phyloP scores from a whole-genome alignment of 2,329 filamentous ascomycete genomes.

The Mollisia scopiformis region DNA sequence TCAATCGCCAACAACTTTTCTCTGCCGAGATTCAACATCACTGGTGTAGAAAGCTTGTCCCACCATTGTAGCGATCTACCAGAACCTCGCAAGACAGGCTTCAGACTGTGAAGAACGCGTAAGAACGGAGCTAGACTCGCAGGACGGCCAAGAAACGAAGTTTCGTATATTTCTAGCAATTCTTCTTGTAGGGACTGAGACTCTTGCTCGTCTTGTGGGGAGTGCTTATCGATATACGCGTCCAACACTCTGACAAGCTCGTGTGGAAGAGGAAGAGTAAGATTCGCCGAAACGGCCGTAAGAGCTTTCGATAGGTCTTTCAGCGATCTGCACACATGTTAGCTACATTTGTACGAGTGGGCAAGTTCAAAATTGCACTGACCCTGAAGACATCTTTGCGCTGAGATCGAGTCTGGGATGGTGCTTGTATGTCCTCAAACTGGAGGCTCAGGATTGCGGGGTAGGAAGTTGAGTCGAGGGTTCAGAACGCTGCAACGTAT shows the following conservation, averaged over 20 bases:
- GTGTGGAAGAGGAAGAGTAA: slow-evolving; percentile 65
- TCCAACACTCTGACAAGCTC: slow-evolving; percentile 65
- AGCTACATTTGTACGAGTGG: not conserved
- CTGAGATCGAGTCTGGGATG: slow-evolving; percentile 9
- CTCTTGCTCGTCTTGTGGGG: slow-evolving; percentile 67
- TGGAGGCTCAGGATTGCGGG: not conserved
- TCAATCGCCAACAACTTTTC: slow-evolving; percentile 68
- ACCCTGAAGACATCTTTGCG: slow-evolving; percentile 28
- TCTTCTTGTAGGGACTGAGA: slow-evolving; percentile 77
- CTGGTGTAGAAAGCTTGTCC: slow-evolving; percentile 61
- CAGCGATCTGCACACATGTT: slow-evolving; percentile 36
- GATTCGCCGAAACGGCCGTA: slow-evolving; percentile 50
- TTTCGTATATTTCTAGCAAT: slow-evolving; percentile 67
- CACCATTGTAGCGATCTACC: slow-evolving; percentile 73
- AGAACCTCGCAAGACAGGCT: slow-evolving; percentile 65
- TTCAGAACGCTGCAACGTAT: slow-evolving; percentile 2
- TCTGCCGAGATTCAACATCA: slow-evolving; percentile 57
- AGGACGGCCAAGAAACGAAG: slow-evolving; percentile 59
- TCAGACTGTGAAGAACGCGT: slow-evolving; percentile 64
- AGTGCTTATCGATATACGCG: slow-evolving; percentile 69
- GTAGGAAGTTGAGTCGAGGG: not conserved
- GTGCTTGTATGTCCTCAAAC: slow-evolving; percentile 7
- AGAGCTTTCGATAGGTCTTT: slow-evolving; percentile 65
- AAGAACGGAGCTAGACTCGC: slow-evolving; percentile 69
- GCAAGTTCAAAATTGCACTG: slow-evolving; percentile 5